A percentile compares a stretch with the other conserved stretches of the same genome.
phyloP scores from a whole-genome alignment of 2,329 filamentous ascomycete genomes.

The Cladosporium colombiae region DNA sequence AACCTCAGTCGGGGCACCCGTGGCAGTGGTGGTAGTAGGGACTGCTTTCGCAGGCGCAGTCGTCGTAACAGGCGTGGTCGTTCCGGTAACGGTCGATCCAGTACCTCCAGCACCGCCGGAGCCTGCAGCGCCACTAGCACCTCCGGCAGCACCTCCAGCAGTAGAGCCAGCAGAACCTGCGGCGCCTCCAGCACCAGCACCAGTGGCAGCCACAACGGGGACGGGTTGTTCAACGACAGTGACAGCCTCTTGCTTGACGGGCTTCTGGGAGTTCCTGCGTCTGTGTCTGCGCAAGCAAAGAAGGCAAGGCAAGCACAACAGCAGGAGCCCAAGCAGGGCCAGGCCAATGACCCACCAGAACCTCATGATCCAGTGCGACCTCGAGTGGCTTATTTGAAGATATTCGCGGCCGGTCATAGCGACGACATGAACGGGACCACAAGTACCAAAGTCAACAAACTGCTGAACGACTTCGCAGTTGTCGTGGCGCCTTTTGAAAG shows the following conservation, averaged over 20 bases:
- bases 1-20: neutral
- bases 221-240: neutral
- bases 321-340: neutral
- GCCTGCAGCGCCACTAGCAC: neutral
- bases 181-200: neutral
- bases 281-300: neutral
- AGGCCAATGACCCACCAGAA: neutral
- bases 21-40: neutral
- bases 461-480: neutral
- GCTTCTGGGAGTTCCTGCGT: neutral
- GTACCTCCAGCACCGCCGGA: neutral
- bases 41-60: neutral
- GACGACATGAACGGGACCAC: neutral
- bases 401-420: neutral
- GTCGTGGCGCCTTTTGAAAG: neutral
- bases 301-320: conserved; percentile 1
- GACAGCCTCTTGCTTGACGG: neutral
- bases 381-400: too few relatives aligned
- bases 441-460: neutral
- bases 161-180: neutral
- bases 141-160: neutral
- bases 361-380: neutral
- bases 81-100: neutral
- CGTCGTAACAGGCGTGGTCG: neutral
- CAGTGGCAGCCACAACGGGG: neutral